These are phyloP conservation scores for Aspergillus japonicus DNA, from an alignment of 2,329 filamentous ascomycete genomes.

Conservation along the genomic window DNA sequence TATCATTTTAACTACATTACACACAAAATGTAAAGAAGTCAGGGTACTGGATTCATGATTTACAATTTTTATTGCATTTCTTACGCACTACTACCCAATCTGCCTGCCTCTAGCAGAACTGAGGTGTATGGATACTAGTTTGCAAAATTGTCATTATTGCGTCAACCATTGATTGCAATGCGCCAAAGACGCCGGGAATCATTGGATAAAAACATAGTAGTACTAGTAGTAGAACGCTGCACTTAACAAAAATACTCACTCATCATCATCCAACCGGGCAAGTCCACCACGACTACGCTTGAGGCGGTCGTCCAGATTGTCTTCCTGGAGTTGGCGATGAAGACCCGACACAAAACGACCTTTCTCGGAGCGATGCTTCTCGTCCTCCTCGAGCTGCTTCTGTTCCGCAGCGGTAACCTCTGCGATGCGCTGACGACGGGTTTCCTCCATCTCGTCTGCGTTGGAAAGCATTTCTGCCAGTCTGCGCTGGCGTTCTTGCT, in stretches of 20 bases:
- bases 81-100: neutral
- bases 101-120: neutral
- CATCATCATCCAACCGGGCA: conserved; percentile 29
- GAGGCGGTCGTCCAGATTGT: conserved; percentile 37
- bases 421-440: conserved; percentile 66
- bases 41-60: neutral
- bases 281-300: conserved; percentile 35
- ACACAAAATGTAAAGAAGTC: neutral
- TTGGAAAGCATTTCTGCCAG: conserved; percentile 72
- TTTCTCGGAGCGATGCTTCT: conserved; percentile 43
- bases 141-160: neutral
- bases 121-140: neutral
- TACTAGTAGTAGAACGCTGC: neutral
- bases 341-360: conserved; percentile 36
- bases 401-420: conserved; percentile 66
- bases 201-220: conserved; percentile 5
- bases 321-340: conserved; percentile 35
- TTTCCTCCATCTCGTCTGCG: conserved; percentile 67
- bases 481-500: conserved; percentile 46
- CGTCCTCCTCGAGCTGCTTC: conserved; percentile 64
- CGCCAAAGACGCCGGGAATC: neutral
- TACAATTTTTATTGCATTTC: neutral
- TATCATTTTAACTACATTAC: neutral
- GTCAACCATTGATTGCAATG: neutral
- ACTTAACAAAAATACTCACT: neutral